Percentiles rank a stretch among this genome's conserved stretches.
Evolutionary conservation across 441 rosid genomes (phyloP).

Genomic region (Aquilaria agallochum): DNA sequence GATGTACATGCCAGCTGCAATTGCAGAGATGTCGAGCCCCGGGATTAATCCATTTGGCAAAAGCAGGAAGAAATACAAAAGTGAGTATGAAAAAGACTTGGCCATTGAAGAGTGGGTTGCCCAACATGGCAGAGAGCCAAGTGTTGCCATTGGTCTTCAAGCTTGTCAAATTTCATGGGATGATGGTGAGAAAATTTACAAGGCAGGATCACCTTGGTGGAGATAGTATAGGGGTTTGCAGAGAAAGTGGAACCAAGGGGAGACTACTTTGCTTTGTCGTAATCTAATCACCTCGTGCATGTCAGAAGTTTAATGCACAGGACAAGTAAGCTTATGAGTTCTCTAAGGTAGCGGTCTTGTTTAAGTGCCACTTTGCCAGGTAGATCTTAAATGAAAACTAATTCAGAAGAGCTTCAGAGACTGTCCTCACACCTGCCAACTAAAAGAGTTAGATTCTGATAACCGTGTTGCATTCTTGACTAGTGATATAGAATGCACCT

Average conservation of each 20-base stretch:
- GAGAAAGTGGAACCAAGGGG: background rate
- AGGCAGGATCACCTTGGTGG: conserved; percentile 93
- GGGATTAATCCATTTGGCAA: conserved; percentile 66
- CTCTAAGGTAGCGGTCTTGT: no score
- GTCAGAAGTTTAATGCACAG: no score
- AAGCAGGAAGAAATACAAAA: conserved; percentile 19
- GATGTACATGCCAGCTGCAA: conserved; percentile 81
- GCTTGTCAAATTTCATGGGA: conserved; percentile 90
- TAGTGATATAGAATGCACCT: no score
- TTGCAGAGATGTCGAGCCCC: conserved; percentile 57
- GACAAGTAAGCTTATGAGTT: no score
- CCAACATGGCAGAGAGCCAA: conserved; percentile 71
- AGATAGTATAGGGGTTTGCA: conserved; percentile 10
- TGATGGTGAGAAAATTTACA: conserved; percentile 54
- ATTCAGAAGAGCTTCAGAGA: no score
- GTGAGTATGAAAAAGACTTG: conserved; percentile 42
- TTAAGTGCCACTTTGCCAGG: background rate
- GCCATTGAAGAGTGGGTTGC: conserved; percentile 60
- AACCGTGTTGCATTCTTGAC: no score
- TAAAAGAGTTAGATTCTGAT: no score
- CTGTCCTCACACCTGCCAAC: no score
- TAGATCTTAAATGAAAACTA: background rate
- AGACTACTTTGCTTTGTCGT: conserved; percentile 1
- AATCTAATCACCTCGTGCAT: no score
- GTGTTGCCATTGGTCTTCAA: conserved; percentile 72